Base-by-base conservation (phyloP, 2,329 filamentous ascomycete species). In the Cladosporium cucumerinum region DNA sequence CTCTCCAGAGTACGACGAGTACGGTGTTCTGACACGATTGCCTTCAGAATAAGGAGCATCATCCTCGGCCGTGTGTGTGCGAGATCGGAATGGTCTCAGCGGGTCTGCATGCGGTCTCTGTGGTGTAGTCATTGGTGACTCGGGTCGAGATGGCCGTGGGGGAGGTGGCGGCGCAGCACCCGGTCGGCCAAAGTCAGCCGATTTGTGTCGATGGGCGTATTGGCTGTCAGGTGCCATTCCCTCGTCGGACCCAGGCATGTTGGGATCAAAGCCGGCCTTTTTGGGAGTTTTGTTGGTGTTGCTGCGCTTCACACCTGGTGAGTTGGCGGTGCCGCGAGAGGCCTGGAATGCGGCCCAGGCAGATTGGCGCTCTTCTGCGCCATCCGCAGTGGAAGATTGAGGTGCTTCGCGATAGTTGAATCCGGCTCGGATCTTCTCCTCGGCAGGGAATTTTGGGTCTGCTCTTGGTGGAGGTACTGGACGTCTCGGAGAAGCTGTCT, bases 221-320 rank as follows among this genome's bases (percentile, higher is more conserved):
- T 70, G 68, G 39, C 65, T 69, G 6, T 66, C 63, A 28, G 68
- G 68, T 25, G 85, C 85, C 72, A 84, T 84, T 39, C 84, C 80
- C 69, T 88, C 86, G 70, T 88, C 86, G 39, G 81, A 84, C n/a
- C 83, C 85, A 34, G 84, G 80, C 7, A 80, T 80, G n/a, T 81
- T 81, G 23, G 86, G 85, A 63, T 86, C 83, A 71, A 87, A 88
- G 5, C 85, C 86, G 52, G 79, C 77, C 72, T 80, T 85, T 69
- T 80, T 84, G 43, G 84, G 83, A 3, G 80, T 77, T 60, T 76
- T 73, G 39, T 70, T 69, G 59, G 76, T 78, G 51, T 76, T 72
- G 34, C 72, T 77, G 39, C 78, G 74, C 36, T 73, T 26, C 23
- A 65, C 58, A 23, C 63, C 72, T 69, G 74, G 57, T 71, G n/a